Percentiles rank a stretch among this genome's conserved stretches.
phyloP scores from a whole-genome alignment of 169 alveolate species.

The Plasmodium blacklocki region DNA sequence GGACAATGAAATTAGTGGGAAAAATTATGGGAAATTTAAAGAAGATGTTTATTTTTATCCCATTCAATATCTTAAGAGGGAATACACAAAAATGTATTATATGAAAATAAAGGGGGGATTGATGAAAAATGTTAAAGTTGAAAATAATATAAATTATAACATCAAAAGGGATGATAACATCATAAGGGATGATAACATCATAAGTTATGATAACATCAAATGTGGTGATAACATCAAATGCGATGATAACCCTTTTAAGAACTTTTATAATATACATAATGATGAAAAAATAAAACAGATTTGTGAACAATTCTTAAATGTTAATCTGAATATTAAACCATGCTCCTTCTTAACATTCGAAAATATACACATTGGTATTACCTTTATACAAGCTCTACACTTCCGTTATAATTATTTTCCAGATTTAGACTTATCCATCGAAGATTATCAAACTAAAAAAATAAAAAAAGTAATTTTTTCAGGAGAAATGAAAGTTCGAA shows the following conservation, averaged over 20 bases:
- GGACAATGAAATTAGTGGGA: conserved; percentile 44
- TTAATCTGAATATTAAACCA: conserved; percentile 3
- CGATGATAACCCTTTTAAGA: background rate
- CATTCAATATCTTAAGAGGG: conserved; percentile 14
- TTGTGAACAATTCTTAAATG: background rate
- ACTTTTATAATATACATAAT: background rate
- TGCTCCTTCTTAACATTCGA: conserved; percentile 64
- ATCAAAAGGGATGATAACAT: too few species aligned
- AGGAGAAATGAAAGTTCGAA: conserved; percentile 46
- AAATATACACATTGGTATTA: conserved; percentile 63
- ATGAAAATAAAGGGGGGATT: background rate
- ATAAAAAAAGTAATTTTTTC: conserved; percentile 43
- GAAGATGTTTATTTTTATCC: conserved; percentile 47
- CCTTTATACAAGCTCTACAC: conserved; percentile 52
- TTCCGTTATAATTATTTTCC: conserved; percentile 58
- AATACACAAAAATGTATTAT: conserved; percentile 19
- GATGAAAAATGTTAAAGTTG: background rate
- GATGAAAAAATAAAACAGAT: background rate
- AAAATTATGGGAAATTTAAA: conserved; percentile 32
- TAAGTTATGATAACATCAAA: background rate
- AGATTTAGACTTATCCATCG: conserved; percentile 48
- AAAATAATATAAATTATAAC: background rate
- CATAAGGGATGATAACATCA: background rate
- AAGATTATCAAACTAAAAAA: conserved; percentile 69
- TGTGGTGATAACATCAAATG: background rate